Percentiles rank a stretch among this genome's conserved stretches.
These are phyloP conservation scores for Euphorbia peplus DNA, from an alignment of 345 rosid species.

Conservation along the genomic window DNA sequence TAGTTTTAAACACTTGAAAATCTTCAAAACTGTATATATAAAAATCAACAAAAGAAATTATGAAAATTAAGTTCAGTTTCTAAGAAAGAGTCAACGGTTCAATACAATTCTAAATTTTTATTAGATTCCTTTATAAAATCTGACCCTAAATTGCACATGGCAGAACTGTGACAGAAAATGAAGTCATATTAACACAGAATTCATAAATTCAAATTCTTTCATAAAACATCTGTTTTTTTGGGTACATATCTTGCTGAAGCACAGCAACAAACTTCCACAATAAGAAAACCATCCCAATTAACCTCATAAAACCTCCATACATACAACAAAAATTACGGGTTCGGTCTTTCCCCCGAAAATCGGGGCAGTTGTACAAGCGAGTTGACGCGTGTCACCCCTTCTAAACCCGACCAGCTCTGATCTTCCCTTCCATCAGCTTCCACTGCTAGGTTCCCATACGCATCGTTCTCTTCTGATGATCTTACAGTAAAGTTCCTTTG, in stretches of 20 bases:
- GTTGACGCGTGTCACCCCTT: slow-evolving; percentile 96
- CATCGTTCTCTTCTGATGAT: slow-evolving; percentile 55
- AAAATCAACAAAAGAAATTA: no score
- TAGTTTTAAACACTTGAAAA: no score
- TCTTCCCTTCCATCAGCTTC: slow-evolving; percentile 58
- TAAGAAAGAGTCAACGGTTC: no score
- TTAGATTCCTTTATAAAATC: no score
- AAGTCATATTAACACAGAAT: slow-evolving; percentile 12
- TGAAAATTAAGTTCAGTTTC: no score
- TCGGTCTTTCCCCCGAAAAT: slow-evolving; percentile 68
- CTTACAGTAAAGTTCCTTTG: slow-evolving; percentile 88
- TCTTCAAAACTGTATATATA: no score
- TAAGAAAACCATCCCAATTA: slow-evolving; percentile 5
- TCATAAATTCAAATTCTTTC: slow-evolving; percentile 12
- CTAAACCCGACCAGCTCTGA: slow-evolving; percentile 88
- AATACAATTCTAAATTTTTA: no score
- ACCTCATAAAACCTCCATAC: slow-evolving; percentile 11
- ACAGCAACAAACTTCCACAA: slow-evolving; percentile 24
- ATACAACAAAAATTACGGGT: slow-evolving; percentile 28
- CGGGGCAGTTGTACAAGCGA: slow-evolving; percentile 97
- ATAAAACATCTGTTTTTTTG: slow-evolving; percentile 16
- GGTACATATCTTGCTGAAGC: slow-evolving; percentile 19
- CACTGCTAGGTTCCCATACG: slow-evolving; percentile 30
- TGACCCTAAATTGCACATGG: no score
- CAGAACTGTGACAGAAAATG: not conserved